phyloP scores from a whole-genome alignment of 2,329 filamentous ascomycete species.

The Aspergillus intermedius region DNA sequence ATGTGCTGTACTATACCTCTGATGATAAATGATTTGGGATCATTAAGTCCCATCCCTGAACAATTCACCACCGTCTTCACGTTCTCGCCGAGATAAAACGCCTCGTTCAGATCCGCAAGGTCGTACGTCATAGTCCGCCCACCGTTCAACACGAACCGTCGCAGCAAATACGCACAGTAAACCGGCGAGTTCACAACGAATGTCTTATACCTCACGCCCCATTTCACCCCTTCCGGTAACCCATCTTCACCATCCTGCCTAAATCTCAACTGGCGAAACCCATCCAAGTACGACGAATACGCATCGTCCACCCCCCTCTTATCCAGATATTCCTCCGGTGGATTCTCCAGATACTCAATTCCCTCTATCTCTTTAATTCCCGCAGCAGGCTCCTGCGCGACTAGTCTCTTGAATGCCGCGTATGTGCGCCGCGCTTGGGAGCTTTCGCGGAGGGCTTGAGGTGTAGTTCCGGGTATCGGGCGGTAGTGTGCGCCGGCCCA shows the following conservation, averaged over 20 bases:
- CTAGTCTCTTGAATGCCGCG: slow-evolving; percentile 30
- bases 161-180: slow-evolving; percentile 37
- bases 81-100: slow-evolving; percentile 29
- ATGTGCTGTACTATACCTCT: too few relatives aligned
- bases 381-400: slow-evolving; percentile 26
- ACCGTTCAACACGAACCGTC: slow-evolving; percentile 35
- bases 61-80: slow-evolving; percentile 40
- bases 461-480: slow-evolving; percentile 34
- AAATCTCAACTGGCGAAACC: slow-evolving; percentile 26
- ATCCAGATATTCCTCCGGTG: slow-evolving; percentile 30
- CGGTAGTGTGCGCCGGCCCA: slow-evolving; percentile 45
- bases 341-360: slow-evolving; percentile 38
- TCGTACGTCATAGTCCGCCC: slow-evolving; percentile 26
- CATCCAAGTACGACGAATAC: slow-evolving; percentile 28
- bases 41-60: slow-evolving; percentile 38
- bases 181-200: slow-evolving; percentile 40
- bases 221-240: slow-evolving; percentile 30
- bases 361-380: slow-evolving; percentile 34
- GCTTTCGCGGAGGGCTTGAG: slow-evolving; percentile 32
- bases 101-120: slow-evolving; percentile 27
- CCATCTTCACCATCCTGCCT: slow-evolving; percentile 13
- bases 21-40: slow-evolving; percentile 39
- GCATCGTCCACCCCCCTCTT: slow-evolving; percentile 18
- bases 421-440: slow-evolving; percentile 35
- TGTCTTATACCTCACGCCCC: slow-evolving; percentile 36